Conservation (phyloP, 345 rosid species). For the Bruguiera sexangula region DNA sequence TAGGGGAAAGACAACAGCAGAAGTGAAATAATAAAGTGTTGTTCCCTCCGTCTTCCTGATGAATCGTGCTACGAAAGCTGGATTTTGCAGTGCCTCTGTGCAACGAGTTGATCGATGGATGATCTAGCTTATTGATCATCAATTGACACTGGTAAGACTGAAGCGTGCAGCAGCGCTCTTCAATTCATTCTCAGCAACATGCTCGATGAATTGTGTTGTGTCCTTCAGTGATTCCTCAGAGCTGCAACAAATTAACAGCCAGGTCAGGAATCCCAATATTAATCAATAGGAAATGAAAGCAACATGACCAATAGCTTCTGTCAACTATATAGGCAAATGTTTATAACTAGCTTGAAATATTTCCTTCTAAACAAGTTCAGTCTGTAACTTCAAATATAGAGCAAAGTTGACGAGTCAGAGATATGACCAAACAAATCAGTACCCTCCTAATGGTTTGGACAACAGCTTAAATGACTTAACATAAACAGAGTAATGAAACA, state of each 20-base stretch:
- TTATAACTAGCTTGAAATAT: no score
- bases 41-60: constrained; percentile 2
- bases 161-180: constrained; percentile 85
- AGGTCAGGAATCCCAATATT: no score
- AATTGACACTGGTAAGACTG: constrained; percentile 73
- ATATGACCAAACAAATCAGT: no score
- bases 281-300: not conserved
- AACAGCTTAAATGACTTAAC: no score
- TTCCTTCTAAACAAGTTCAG: no score
- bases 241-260: constrained; percentile 30
- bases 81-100: not conserved
- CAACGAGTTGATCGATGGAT: no score
- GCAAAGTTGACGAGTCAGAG: no score
- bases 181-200: constrained; percentile 61
- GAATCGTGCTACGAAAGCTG: not conserved
- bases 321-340: no score
- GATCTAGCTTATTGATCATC: constrained; percentile 12
- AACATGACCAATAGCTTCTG: not conserved
- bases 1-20: not conserved
- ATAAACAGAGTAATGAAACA: no score
- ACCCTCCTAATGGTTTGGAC: no score
- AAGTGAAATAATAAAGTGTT: not conserved
- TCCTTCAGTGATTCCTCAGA: constrained; percentile 63
- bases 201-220: constrained; percentile 42
- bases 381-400: no score